Evolutionary conservation across 179 eudicot genomes (phyloP), one percentile per base, ranked within the genome.

Genomic region (Drosera spatulata): DNA sequence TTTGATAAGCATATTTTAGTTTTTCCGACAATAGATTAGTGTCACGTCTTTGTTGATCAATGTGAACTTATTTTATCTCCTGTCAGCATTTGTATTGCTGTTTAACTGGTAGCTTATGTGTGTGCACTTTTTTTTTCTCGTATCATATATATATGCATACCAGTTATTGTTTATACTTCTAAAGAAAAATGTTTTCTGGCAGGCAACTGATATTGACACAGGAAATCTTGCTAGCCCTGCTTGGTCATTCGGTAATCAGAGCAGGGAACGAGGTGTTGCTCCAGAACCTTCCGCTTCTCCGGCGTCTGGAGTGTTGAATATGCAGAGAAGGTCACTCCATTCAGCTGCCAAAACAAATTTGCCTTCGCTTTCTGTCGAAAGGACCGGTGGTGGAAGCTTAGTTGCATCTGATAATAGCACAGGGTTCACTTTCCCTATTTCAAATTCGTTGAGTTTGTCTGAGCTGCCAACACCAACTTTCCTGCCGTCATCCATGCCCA

Each of bases 381-480:
- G 69, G 74, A 70, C 86, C 10, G 64, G 63, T 56, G 59, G 63
- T 44, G 56, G 70, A 50, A 71, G 56, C 53, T 22, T 69, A 44
- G 56, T 72, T 61, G 65, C 73, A 56, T 67, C 85, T 3, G 80
- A 69, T 43, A 74, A 61, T 38, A 75, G 47, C 59, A 53, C 71
- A 13, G 86, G 87, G 22, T 89, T 89, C 71, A 76, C 84, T 39
- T 89, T 89, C 62, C 91, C 87, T 3, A 69, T 78, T 49, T 68
- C 83, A 15, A 66, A 80, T 58, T 63, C 83, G 65, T 73, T 85
- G 12, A 68, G 77, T 61, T 62, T 70, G 44, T 67, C 79, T 13
- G 99, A 93, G 72, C 97, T 87, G 43, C 97, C 95, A 22, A 93
- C 99, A 10, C 99, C 97, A 54, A 81, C 97, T 41, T 67, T 93